These are phyloP conservation scores for Cryphonectria parasitica DNA, from an alignment of 2,329 filamentous ascomycete species.

Conservation along the genomic window DNA sequence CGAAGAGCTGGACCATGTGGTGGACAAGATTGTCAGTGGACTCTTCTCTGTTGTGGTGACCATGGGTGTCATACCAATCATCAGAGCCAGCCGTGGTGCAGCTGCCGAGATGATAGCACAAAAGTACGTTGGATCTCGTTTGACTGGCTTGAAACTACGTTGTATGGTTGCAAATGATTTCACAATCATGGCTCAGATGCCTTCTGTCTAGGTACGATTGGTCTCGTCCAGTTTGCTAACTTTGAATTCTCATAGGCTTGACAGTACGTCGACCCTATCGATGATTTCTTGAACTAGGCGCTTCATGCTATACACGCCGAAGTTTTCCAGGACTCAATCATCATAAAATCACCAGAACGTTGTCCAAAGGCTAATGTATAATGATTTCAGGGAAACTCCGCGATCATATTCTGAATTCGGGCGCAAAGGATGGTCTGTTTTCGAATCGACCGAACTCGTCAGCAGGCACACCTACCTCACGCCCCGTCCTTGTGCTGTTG, in stretches of 20 bases:
- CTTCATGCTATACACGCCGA: neutral
- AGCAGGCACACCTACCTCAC: slow-evolving; percentile 69
- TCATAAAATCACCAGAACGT: neutral
- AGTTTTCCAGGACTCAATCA: neutral
- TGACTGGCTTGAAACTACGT: neutral
- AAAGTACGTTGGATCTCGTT: slow-evolving; percentile 49
- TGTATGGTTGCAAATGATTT: neutral
- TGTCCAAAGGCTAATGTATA: neutral
- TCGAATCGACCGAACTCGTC: slow-evolving; percentile 66
- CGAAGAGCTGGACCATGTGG: slow-evolving; percentile 81
- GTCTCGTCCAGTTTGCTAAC: slow-evolving; percentile 7
- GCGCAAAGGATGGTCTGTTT: slow-evolving; percentile 90
- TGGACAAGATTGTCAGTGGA: slow-evolving; percentile 92
- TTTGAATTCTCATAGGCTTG: slow-evolving; percentile 52
- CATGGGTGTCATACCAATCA: slow-evolving; percentile 95
- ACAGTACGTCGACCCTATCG: slow-evolving; percentile 53
- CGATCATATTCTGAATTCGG: slow-evolving; percentile 88
- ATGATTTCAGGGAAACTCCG: slow-evolving; percentile 66
- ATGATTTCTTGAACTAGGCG: neutral
- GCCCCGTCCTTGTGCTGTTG: slow-evolving; percentile 89
- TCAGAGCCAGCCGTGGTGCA: slow-evolving; percentile 88
- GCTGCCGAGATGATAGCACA: slow-evolving; percentile 93
- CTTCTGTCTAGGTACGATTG: neutral
- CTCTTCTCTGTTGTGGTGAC: slow-evolving; percentile 99
- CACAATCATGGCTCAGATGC: neutral